Base-by-base conservation (phyloP, 805 yeast genomes). In the Zygosaccharomyces bailii region DNA sequence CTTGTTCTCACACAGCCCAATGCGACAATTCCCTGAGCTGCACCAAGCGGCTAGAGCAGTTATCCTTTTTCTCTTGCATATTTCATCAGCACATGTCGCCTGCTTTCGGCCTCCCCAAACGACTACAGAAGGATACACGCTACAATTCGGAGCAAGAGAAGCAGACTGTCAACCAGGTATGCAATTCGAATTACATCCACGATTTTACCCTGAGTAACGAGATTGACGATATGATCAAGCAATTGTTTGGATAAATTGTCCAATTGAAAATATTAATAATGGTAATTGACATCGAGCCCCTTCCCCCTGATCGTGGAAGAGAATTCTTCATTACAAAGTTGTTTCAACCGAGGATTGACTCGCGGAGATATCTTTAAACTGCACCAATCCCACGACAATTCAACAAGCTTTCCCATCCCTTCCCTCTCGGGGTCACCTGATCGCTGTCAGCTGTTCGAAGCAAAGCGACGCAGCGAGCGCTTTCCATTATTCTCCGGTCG, bases 151-250 rank as follows among this genome's bases (percentile, higher is more conserved):
- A 55, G 33, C 54, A 51, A 32, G 60, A 54, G 29, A 50, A 53
- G n/a, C 61, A 52, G 42, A 46, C 50, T 10, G 42, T 59, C 33
- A 59, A 55, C 16, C 63, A 61, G 37, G 57, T 57, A 18, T 54
- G 51, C 38, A 63, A 56, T 30, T 50, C 55, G 23, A 55, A 51
- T 31, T 56, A 62, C 46, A 59, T 55, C 1, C 63, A 63, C 36
- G 69, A 65, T 42, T 64, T 65, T 39, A 58, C 68, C 3, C 51
- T 65, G 20, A 61, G 65, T 39, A 61, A 64, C 39, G 68, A 65
- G 43, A 65, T 65, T 34, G 69, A 65, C 34, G 67, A 60, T 29
- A 46, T 64, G 35, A 65, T 65, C 39, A 63, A 58, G 34, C 66
- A 64, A 23, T 45, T 61, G 25, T 65, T 65, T 32, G 63, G 36